Percentiles rank a stretch among this genome's conserved stretches.
phyloP scores from a whole-genome alignment of 805 yeast species.

The Isabelozyma pseudorhagii region DNA sequence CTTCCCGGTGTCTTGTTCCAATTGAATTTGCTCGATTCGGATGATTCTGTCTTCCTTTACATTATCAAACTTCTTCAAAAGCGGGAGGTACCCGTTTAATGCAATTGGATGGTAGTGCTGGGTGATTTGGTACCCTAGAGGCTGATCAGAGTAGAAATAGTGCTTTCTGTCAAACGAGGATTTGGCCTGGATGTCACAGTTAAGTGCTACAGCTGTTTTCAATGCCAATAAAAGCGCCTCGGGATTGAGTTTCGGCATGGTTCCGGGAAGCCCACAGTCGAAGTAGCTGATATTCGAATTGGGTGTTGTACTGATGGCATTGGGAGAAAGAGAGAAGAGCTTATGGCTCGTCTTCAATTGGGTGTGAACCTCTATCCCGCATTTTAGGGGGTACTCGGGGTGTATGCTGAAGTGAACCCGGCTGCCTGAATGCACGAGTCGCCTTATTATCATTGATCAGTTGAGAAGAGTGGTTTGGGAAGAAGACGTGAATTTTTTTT shows the following conservation, averaged over 20 bases:
- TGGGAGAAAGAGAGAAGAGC: slow-evolving; percentile 64
- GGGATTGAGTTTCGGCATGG: slow-evolving; percentile 78
- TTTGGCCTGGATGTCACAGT: slow-evolving; percentile 49
- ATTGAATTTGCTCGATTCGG: slow-evolving; percentile 73
- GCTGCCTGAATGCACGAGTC: not conserved
- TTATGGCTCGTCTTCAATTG: slow-evolving; percentile 75
- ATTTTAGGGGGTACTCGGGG: slow-evolving; percentile 45
- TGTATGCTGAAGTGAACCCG: slow-evolving; percentile 8
- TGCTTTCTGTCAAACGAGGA: slow-evolving; percentile 91
- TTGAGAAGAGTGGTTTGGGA: too few relatives aligned
- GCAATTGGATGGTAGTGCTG: slow-evolving; percentile 85
- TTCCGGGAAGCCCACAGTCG: slow-evolving; percentile 88
- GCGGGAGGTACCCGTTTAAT: slow-evolving; percentile 52
- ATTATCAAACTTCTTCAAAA: slow-evolving; percentile 54
- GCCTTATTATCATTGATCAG: not conserved
- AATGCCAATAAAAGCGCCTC: slow-evolving; percentile 71
- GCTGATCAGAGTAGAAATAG: slow-evolving; percentile 95
- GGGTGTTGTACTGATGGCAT: slow-evolving; percentile 48
- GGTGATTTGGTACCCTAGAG: slow-evolving; percentile 92
- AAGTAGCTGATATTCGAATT: slow-evolving; percentile 72
- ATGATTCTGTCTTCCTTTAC: slow-evolving; percentile 46
- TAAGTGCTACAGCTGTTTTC: slow-evolving; percentile 67
- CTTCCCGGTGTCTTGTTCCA: slow-evolving; percentile 95
- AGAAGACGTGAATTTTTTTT: too few relatives aligned
- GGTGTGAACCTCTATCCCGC: slow-evolving; percentile 93